Base-by-base conservation (phyloP, 495 filamentous ascomycete genomes). In the Annulohypoxylon stygium region DNA sequence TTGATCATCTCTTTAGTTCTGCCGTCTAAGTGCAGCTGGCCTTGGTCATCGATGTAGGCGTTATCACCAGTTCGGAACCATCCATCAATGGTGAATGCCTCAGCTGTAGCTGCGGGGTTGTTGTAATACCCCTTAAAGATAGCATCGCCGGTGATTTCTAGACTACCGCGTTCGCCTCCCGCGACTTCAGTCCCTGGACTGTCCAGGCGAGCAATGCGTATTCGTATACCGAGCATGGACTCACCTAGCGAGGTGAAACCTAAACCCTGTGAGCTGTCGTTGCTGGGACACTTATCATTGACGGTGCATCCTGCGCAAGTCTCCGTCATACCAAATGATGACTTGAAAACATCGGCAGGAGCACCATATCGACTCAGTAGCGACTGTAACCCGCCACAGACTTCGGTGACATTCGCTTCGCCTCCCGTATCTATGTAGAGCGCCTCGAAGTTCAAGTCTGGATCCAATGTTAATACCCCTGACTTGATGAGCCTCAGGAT, bases 61-160 rank as follows among this genome's bases (percentile, higher is more conserved):
- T 83, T 80, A 67, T 93, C 91, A 0, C 91, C 90, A 1, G 90
- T 93, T 47, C 86, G 85, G 80, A 93, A 91, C 86, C 89, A 93
- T 2, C 90, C 89, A 65, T 93, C 90, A 23, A 30, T 36, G 1
- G 87, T 88, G 57, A 92, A 87, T 0, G 90, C 80, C 20, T 87
- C 79, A 2, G 63, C 76, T 4, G 88, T 92, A 4, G 84, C 87
- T 36, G 81, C 75, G 0, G 78, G 75, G 67, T 93, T 89, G 66
- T 88, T 87, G 71, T 86, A 86, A 75, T 93, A 93, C 23, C 83
- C 82, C 37, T 83, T 80, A 78, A 91, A 92, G 4, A 92, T 78
- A 20, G 87, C 83, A 2, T 82, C 78, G 20, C 80, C 78, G 26
- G 37, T 34, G 1, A 81, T 48, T 36, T 81, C 73, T 0, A 81